Base-by-base conservation (phyloP, 257 asterid genomes). In the Prunella vulgaris region DNA sequence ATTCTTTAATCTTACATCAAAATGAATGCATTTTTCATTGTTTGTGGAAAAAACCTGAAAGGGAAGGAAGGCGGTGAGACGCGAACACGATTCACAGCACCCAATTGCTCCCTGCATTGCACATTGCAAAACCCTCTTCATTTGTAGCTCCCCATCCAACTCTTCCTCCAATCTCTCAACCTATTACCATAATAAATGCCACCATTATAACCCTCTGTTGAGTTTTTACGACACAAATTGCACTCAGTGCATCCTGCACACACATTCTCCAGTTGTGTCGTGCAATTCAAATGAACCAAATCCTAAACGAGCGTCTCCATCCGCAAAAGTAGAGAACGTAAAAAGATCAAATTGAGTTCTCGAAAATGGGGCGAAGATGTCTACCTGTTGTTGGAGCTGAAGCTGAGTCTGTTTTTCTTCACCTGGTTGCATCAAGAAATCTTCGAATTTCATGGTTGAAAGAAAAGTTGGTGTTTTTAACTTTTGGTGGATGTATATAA, bases 401-500 rank as follows among this genome's bases (percentile, higher is more conserved):
- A 73, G 68, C n/a, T 79, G 71, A 32, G 79, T 73, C 0, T 74
- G 84, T 42, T 76, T 89, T 12, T 86, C 87, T 56, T 83, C 89
- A 6, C 82, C 65, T 7, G 82, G 91, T 80, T 88, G 93, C 98
- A 90, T 92, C 82, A 93, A 66, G 59, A 90, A 80, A 42, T 90
- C 97, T 70, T 93, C 98, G 73, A 90, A 87, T 90, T 93, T 93
- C 98, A 93, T 86, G 66, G 58, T 78, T 75, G 65, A 32, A 60
- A 30, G 20, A 15, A 44, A 12, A 14, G 27, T n/a, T 30, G 30
- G 51, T 2, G 6, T 0, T 59, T n/a, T 22, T 24, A 15, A 60
- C 13, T 59, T 33, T n/a, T 15, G 40, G 2, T 32, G 64, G 2
- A 10, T 30, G 38, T 51, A 59, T 37, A 22, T 42, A 53, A 32